A percentile compares a stretch with the other conserved stretches of the same genome.
phyloP scores from a whole-genome alignment of 345 rosid genomes.

The Gynandropsis gynandra region DNA sequence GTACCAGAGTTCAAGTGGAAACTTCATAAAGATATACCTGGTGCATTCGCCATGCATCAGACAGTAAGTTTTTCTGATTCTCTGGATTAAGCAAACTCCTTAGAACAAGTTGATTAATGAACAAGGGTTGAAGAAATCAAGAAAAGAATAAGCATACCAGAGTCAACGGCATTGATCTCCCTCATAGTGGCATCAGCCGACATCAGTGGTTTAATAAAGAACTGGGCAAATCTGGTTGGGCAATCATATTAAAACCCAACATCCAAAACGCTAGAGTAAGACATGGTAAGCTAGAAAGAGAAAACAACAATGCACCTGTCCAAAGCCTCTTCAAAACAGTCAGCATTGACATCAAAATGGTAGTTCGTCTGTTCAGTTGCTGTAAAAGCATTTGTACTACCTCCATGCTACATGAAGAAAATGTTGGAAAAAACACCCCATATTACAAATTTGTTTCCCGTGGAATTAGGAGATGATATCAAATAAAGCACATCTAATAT shows the following conservation, averaged over 20 bases:
- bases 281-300: conserved; percentile 7
- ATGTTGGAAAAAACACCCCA: conserved; percentile 3
- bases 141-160: conserved; percentile 45
- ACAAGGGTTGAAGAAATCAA: not conserved
- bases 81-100: conserved; percentile 40
- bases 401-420: conserved; percentile 65
- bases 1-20: not conserved
- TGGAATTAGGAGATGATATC: not conserved
- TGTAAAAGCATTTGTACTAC: conserved; percentile 77
- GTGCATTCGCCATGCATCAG: conserved; percentile 74
- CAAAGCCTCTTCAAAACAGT: conserved; percentile 76
- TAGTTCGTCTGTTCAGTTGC: conserved; percentile 68
- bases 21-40: conserved; percentile 44
- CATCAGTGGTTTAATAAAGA: conserved; percentile 87
- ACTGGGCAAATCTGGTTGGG: conserved; percentile 65
- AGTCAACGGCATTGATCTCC: conserved; percentile 92
- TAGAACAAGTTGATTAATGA: conserved; percentile 3
- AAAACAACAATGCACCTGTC: conserved; percentile 48
- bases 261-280: conserved; percentile 12
- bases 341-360: conserved; percentile 63
- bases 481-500: not conserved
- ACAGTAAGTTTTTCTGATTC: conserved; percentile 79
- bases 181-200: conserved; percentile 87
- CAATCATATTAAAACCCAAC: conserved; percentile 22
- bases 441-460: not conserved